Percentiles rank a stretch among this genome's conserved stretches.
These are phyloP conservation scores for Cucumis cinereus DNA, from an alignment of 306 rosid species.

Conservation along the genomic window DNA sequence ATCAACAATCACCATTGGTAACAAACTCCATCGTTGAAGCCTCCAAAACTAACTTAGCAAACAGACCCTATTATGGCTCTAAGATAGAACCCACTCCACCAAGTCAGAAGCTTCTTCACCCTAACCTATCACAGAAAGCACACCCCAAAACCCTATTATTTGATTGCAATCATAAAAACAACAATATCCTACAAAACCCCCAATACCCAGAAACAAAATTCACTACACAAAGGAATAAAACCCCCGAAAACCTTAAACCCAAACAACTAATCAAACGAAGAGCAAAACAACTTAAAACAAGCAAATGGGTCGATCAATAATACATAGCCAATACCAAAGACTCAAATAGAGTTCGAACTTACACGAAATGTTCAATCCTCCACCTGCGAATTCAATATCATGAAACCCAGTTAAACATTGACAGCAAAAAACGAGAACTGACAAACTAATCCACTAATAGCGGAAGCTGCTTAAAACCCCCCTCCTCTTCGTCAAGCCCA, in stretches of 20 bases:
- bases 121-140: neutral
- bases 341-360: neutral
- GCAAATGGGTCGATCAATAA: neutral
- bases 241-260: neutral
- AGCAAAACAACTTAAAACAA: neutral
- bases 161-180: neutral
- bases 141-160: neutral
- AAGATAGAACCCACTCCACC: neutral
- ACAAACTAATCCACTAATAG: neutral
- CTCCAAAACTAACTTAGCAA: neutral
- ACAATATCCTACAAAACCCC: neutral
- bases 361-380: neutral
- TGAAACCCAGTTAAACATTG: neutral
- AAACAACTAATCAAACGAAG: neutral
- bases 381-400: neutral
- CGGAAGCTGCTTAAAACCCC: neutral
- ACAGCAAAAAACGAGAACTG: neutral
- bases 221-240: neutral
- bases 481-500: neutral
- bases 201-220: neutral
- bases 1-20: conserved; percentile 8
- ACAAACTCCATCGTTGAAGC: neutral
- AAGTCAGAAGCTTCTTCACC: neutral
- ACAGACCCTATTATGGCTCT: neutral
- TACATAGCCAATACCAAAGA: neutral